Evolutionary conservation across 1,139 yeast genomes (phyloP).

Genomic region (Blastobotrys serpentis): DNA sequence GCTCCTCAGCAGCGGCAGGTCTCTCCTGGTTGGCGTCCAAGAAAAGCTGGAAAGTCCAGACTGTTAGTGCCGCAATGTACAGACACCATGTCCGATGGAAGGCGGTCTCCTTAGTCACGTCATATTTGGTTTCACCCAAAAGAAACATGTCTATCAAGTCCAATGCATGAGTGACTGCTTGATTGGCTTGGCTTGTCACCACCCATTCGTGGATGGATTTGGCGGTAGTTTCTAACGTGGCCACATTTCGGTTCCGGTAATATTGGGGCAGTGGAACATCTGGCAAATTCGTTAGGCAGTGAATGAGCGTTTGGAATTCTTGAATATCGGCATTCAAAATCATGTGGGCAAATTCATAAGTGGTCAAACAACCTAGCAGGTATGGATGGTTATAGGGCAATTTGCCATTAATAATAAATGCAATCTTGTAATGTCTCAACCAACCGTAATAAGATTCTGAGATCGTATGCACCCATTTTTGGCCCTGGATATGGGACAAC

Average conservation of each 20-base stretch:
- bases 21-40: conserved; percentile 10
- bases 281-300: neutral
- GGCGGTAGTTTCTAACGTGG: conserved; percentile 10
- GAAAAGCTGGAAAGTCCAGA: conserved; percentile 28
- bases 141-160: conserved; percentile 31
- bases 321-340: conserved; percentile 26
- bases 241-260: conserved; percentile 5
- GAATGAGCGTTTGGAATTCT: conserved; percentile 20
- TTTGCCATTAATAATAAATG: conserved; percentile 27
- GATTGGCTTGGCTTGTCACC: conserved; percentile 12
- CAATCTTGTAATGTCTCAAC: conserved; percentile 28
- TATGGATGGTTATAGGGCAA: conserved; percentile 31
- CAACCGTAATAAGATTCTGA: conserved; percentile 30
- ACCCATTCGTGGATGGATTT: conserved; percentile 15
- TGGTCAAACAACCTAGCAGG: conserved; percentile 30
- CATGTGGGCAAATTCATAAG: conserved; percentile 31
- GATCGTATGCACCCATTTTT: conserved; percentile 25
- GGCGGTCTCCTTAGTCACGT: conserved; percentile 30
- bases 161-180: conserved; percentile 29
- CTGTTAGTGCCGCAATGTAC: conserved; percentile 27
- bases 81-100: conserved; percentile 32
- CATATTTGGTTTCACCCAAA: conserved; percentile 26
- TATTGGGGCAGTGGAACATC: neutral
- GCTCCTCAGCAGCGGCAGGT: neutral
- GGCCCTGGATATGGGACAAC: neutral